Evolutionary conservation across 1,284 basidiomycete species (phyloP), one percentile per base, ranked within the genome.

Genomic region (Papiliotrema fonsecae): DNA sequence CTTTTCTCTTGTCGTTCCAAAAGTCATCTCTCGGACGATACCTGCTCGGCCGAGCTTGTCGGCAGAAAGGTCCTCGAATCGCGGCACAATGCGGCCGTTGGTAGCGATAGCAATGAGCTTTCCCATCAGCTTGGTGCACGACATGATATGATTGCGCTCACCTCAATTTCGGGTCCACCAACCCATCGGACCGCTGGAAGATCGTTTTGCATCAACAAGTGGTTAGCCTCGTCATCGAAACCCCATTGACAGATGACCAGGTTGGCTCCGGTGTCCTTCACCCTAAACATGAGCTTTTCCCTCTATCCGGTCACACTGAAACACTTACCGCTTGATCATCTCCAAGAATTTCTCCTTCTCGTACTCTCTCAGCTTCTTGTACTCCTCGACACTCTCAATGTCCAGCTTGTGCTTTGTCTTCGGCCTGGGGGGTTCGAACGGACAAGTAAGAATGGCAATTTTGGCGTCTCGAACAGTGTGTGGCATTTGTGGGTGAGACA

Each of bases 381-480:
- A 98, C 77, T 98, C 96, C 42, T 97, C 94, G n/a, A 97, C 94
- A 56, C 82, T 86, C 47, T 90, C 91, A 68, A 99, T 97, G 69
- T 99, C 94, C 41, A 99, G 79, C 76, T 99, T 94, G 76, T 99
- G 94, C 78, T 99, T 99, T 19, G 94, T 99, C 79, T 98, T 99
- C 42, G 94, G 94, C 32, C 96, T 85, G 13, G 96, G 94, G 10
- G 94, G 94, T 73, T 99, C 94, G 68, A 99, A 97, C 19, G 94
- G 92, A 76, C 96, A 99, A 40, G 94, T 99, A 45, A 98, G 82
- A 69, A 98, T 98, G 19, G 94, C 94, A 52, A 98, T 80, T 60
- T 85, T 85, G 52, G 96, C 94, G 70, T 98, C 88, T 60, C 79
- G 81, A 58, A 98, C 85, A 39, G 78, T 80, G 51, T 82, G 83